phyloP scores from a whole-genome alignment of 139 green algal genomes.

The Closterium sp. region DNA sequence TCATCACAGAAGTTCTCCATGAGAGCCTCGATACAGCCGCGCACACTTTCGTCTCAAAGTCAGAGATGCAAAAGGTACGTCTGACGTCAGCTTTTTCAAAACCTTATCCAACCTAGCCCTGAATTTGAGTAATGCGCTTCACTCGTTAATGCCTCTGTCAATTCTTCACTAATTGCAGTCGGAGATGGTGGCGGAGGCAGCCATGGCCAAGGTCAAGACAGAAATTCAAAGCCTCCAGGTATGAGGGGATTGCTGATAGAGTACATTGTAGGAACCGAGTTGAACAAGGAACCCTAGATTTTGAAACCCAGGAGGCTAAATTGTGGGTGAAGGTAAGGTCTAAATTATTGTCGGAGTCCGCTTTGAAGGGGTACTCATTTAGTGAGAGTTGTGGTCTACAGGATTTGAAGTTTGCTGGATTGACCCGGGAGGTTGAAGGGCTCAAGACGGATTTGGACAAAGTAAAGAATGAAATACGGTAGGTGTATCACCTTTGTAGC shows the following conservation, averaged over 20 bases:
- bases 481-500: background rate
- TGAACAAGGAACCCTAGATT: background rate
- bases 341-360: background rate
- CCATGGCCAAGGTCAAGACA: slow-evolving; percentile 43
- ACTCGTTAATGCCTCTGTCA: background rate
- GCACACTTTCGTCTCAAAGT: slow-evolving; percentile 37
- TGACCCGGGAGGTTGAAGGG: slow-evolving; percentile 77
- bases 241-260: background rate
- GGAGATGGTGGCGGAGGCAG: slow-evolving; percentile 32
- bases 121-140: background rate
- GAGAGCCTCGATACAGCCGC: slow-evolving; percentile 38
- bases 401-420: slow-evolving; percentile 44
- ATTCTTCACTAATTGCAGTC: slow-evolving; percentile 16
- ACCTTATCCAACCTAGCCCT: background rate
- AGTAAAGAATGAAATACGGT: slow-evolving; percentile 78
- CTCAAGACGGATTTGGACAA: slow-evolving; percentile 84
- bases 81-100: background rate
- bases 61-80: slow-evolving; percentile 39
- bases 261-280: background rate
- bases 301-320: background rate
- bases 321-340: too few relatives aligned
- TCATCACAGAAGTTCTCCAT: slow-evolving; percentile 47
- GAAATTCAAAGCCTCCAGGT: slow-evolving; percentile 46
- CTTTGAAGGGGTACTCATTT: background rate
- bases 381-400: slow-evolving; percentile 12